These are phyloP conservation scores for Aspergillus pseudonomiae DNA, from an alignment of 2,329 filamentous ascomycete genomes.

Conservation along the genomic window DNA sequence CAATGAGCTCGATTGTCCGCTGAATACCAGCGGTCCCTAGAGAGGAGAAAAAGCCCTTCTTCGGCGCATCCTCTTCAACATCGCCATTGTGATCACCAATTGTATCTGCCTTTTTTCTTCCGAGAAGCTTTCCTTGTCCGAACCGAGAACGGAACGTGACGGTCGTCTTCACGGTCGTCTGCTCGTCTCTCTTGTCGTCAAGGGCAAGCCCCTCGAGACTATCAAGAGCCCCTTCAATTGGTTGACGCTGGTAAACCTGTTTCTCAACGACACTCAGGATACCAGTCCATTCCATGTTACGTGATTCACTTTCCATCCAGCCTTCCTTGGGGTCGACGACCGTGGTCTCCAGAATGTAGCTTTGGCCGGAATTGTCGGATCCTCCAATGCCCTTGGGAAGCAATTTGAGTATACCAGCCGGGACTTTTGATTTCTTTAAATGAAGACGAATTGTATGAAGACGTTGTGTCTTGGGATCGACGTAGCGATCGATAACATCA, in stretches of 20 bases:
- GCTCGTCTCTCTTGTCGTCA: constrained; percentile 44
- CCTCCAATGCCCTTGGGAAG: constrained; percentile 63
- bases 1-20: constrained; percentile 66
- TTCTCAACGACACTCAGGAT: constrained; percentile 66
- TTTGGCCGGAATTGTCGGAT: constrained; percentile 60
- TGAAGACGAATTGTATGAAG: constrained; percentile 65
- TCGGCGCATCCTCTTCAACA: constrained; percentile 55
- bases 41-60: constrained; percentile 60
- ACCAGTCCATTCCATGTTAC: constrained; percentile 68
- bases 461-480: constrained; percentile 61
- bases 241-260: constrained; percentile 58
- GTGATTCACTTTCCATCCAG: constrained; percentile 67
- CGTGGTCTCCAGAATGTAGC: constrained; percentile 65
- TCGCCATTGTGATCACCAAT: constrained; percentile 39
- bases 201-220: constrained; percentile 35
- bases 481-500: constrained; percentile 66
- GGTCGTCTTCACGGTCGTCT: constrained; percentile 61
- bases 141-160: constrained; percentile 65
- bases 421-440: constrained; percentile 65
- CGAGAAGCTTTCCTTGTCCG: constrained; percentile 58
- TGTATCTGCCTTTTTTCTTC: constrained; percentile 43
- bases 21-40: constrained; percentile 64
- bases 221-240: constrained; percentile 24
- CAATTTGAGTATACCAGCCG: constrained; percentile 62
- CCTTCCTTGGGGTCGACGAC: constrained; percentile 64